These are phyloP conservation scores for Epichloe festucae DNA, from an alignment of 2,329 filamentous ascomycete genomes.

Conservation along the genomic window DNA sequence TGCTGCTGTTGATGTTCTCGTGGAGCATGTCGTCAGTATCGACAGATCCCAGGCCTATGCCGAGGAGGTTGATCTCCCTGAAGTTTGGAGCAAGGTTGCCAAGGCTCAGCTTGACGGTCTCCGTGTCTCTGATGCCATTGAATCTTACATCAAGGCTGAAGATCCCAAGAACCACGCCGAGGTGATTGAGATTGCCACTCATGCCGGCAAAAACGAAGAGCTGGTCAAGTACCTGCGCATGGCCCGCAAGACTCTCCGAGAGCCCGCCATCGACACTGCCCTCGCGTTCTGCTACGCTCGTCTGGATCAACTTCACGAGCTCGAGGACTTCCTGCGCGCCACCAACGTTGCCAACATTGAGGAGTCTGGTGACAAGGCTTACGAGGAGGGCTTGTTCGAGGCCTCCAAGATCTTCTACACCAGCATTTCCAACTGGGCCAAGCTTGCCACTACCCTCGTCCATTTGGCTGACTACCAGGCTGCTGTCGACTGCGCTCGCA, in stretches of 20 bases:
- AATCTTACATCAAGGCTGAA: conserved; percentile 91
- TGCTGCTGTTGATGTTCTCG: conserved; percentile 78
- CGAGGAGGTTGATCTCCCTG: conserved; percentile 82
- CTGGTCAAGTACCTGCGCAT: conserved; percentile 93
- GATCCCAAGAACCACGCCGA: conserved; percentile 90
- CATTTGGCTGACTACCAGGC: conserved; percentile 94
- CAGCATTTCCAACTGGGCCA: conserved; percentile 99
- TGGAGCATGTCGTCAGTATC: conserved; percentile 95
- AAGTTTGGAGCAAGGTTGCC: conserved; percentile 96
- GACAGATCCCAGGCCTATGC: conserved; percentile 93
- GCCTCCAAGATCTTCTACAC: conserved; percentile 98
- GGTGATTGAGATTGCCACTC: conserved; percentile 90
- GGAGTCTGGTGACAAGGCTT: conserved; percentile 95
- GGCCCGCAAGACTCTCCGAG: conserved; percentile 92
- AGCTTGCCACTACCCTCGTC: conserved; percentile 94
- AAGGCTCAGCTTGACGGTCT: conserved; percentile 97
- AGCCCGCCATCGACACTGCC: conserved; percentile 84
- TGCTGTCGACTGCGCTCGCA: conserved; percentile 92
- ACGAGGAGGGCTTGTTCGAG: conserved; percentile 85
- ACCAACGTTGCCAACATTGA: conserved; percentile 95
- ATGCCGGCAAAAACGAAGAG: conserved; percentile 95
- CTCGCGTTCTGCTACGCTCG: conserved; percentile 90
- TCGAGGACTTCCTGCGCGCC: conserved; percentile 88
- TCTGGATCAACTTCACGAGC: conserved; percentile 78
- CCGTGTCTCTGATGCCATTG: conserved; percentile 81